These are phyloP conservation scores for Pueraria montana DNA, from an alignment of 306 rosid genomes.

Conservation along the genomic window DNA sequence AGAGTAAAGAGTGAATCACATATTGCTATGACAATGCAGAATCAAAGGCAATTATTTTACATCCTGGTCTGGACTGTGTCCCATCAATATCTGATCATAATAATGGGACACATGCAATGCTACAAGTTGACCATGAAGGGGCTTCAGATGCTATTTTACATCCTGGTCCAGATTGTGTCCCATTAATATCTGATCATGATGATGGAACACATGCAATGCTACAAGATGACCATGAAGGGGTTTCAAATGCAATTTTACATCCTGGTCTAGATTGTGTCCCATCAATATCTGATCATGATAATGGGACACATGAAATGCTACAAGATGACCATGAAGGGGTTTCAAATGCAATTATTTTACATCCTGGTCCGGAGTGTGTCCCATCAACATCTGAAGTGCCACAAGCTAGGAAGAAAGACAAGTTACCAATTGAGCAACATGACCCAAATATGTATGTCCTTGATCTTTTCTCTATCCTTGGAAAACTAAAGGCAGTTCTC, in stretches of 20 bases:
- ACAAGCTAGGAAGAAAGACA: conserved; percentile 63
- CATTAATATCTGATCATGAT: conserved; percentile 61
- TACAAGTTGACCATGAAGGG: conserved; percentile 57
- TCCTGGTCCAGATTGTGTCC: conserved; percentile 60
- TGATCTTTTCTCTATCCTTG: conserved; percentile 21
- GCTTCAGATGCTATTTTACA: conserved; percentile 57
- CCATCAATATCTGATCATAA: conserved; percentile 61
- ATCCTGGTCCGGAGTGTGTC: conserved; percentile 58
- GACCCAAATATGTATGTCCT: conserved; percentile 73
- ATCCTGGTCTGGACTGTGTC: conserved; percentile 57
- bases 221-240: conserved; percentile 57
- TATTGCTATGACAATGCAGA: conserved; percentile 61
- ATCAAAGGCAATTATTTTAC: conserved; percentile 54
- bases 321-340: conserved; percentile 57
- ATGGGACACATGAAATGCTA: neutral
- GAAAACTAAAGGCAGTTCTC: neutral
- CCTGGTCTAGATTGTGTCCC: conserved; percentile 61
- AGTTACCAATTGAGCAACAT: conserved; percentile 64
- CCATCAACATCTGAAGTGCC: conserved; percentile 52
- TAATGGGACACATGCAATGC: neutral
- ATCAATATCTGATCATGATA: conserved; percentile 57
- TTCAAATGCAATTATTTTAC: conserved; percentile 49
- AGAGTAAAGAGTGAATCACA: conserved; percentile 36
- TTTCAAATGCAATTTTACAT: conserved; percentile 55
- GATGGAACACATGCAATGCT: neutral